Conservation (phyloP, 2,329 filamentous ascomycete genomes). For the Fusarium multiceps region DNA sequence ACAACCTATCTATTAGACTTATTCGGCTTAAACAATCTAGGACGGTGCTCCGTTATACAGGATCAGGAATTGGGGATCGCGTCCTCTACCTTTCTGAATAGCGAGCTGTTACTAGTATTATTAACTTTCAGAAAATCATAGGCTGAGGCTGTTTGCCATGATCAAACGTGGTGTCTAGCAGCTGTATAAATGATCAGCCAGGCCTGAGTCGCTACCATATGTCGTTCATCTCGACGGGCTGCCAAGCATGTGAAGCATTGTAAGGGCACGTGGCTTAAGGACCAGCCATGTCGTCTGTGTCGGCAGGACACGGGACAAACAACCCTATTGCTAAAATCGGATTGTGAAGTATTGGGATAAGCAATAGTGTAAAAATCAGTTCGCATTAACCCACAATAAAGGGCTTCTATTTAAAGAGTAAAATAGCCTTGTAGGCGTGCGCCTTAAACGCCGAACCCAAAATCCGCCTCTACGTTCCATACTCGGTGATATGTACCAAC, state of each 20-base stretch:
- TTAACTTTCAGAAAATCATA: neutral
- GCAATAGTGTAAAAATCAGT: neutral
- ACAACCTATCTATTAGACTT: neutral
- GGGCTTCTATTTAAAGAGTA: constrained; percentile 21
- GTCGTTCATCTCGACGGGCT: neutral
- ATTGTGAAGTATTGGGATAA: neutral
- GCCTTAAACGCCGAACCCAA: constrained; percentile 41
- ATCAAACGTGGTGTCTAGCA: neutral
- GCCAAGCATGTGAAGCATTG: neutral
- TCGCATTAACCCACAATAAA: constrained; percentile 9
- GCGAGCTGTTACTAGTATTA: neutral
- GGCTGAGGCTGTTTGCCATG: neutral
- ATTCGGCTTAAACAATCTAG: neutral
- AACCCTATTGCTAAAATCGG: neutral
- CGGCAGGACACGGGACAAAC: neutral
- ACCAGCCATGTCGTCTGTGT: constrained; percentile 20
- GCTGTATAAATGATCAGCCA: neutral
- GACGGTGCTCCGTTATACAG: neutral
- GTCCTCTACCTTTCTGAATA: neutral
- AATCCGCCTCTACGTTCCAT: constrained; percentile 28
- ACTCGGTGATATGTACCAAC: constrained; percentile 34
- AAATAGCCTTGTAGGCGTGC: constrained; percentile 31
- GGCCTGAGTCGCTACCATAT: neutral
- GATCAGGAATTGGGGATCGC: neutral
- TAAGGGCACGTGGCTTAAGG: constrained; percentile 15